Conservation (phyloP, 192 early-diverging fungal species). For the Borealophlyctis nickersoniae region DNA sequence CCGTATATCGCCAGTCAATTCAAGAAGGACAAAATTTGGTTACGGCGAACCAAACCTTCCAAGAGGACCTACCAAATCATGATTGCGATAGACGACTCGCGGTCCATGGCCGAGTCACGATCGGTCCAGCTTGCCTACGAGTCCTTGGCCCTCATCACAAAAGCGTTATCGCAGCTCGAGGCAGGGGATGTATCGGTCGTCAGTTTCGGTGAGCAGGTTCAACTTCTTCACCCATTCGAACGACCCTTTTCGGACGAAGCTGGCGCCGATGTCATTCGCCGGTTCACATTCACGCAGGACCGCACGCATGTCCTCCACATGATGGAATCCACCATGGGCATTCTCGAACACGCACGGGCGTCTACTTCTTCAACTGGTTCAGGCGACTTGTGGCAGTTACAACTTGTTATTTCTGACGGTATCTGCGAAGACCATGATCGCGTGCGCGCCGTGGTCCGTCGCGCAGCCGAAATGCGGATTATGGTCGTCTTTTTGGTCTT, state of each 20-base stretch:
- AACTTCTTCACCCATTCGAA: constrained; percentile 93
- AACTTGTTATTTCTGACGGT: constrained; percentile 95
- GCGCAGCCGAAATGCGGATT: constrained; percentile 79
- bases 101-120: constrained; percentile 90
- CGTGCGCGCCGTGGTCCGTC: constrained; percentile 77
- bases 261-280: constrained; percentile 84
- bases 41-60: constrained; percentile 92
- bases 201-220: constrained; percentile 85
- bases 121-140: constrained; percentile 91
- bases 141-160: constrained; percentile 86
- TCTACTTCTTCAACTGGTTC: constrained; percentile 33
- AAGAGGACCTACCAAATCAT: constrained; percentile 98
- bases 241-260: constrained; percentile 82
- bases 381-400: constrained; percentile 90
- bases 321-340: constrained; percentile 77
- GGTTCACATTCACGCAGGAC: constrained; percentile 89
- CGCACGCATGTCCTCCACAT: constrained; percentile 79
- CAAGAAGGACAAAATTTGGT: constrained; percentile 99
- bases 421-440: constrained; percentile 92
- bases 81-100: constrained; percentile 95
- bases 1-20: constrained; percentile 98
- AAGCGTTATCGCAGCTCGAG: constrained; percentile 90
- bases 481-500: constrained; percentile 97
- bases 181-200: constrained; percentile 88
- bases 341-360: constrained; percentile 73